Evolutionary conservation across 2,329 filamentous ascomycete species (phyloP), one percentile per base, ranked within the genome.

Genomic region (Akanthomyces dipterigenus): DNA sequence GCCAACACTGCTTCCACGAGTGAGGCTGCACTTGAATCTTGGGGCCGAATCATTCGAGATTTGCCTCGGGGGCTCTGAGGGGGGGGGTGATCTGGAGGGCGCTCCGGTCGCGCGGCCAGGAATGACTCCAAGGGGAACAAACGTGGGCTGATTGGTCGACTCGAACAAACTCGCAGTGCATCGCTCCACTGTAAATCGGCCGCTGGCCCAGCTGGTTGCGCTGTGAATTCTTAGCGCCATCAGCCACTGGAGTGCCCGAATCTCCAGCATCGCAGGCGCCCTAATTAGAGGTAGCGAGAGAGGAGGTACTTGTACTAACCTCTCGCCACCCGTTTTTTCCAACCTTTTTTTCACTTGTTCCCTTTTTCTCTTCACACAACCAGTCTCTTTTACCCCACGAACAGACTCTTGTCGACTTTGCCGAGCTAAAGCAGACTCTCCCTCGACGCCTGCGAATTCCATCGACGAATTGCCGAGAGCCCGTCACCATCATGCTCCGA

Each of bases 401-500:
- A 28, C 6, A 38, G 14, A 16, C 7, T 14, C 16, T 38, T 16
- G 34, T 11, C 34, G 34, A 3, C 8, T 12, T 12, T 12, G 7
- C 24, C 18, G 48, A 20, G 31, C 50, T 34, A 3, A 40, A 34
- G 5, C 16, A 48, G 5, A 4, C 8, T 43, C n/a, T 34, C 18
- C 22, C n/a, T n/a, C 28, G 2, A 3, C n/a, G 6, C 31, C 38
- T 36, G 12, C 51, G 22, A 34, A 34, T 34, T 9, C 31, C 11
- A 9, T 34, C 31, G 31, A 34, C 1, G 8, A 8, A 8, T 56
- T n/a, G 24, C 22, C 9, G 31, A 62, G 38, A 31, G 28, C 28
- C 28, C 56, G 42, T 57, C 60, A 38, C 61, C 70, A 71, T 68
- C 65, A 83, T 83, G 80, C 77, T 82, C 67, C 80, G 79, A 68